Evolutionary conservation across 1,139 yeast species (phyloP), one percentile per base, ranked within the genome.

Genomic region (Pichia sp.): DNA sequence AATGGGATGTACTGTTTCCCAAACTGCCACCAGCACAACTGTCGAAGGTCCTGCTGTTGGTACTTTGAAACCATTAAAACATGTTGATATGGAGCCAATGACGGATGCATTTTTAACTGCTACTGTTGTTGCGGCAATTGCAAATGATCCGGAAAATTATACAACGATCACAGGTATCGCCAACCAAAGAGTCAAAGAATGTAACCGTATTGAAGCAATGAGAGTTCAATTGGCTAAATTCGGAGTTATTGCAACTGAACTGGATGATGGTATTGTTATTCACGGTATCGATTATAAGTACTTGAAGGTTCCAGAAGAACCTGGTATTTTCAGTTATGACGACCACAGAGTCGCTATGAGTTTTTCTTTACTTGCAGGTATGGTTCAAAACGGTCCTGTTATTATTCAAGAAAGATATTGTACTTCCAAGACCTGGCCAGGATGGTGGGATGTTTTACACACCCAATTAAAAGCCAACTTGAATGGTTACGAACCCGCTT

Each of bases 331-430:
- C 52, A 73, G 95, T 2, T 92, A 87, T 60, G 98, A 92, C 64
- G 99, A 92, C 59, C 99, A 92, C 64, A 80, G 98, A 61, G 97
- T 92, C 33, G 99, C 99, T 26, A 92, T 92, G 99, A 85, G 95
- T 47, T 85, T 94, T 65, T 86, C 96, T 4, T 71, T 94, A 50
- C 69, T 94, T 47, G 92, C 96, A 3, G 79, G 79, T 5, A 64
- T 73, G 45, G 63, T 73, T 50, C 43, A 39, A 33, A 46, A 55
- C 3, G 69, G 69, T 3, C 81, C 86, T 3, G 94, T 85, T 2
- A 71, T 80, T 53, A 79, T 92, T 49, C 78, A 83, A 55, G 97
- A 90, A 61, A 79, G 97, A 66, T 75, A 85, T 33, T 87, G 97
- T 62, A 94, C 96, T 3, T 95, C 94, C 48, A 92, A 92, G 68